Evolutionary conservation across 139 green algal genomes (phyloP).

Genomic region (Eudorina sp.): DNA sequence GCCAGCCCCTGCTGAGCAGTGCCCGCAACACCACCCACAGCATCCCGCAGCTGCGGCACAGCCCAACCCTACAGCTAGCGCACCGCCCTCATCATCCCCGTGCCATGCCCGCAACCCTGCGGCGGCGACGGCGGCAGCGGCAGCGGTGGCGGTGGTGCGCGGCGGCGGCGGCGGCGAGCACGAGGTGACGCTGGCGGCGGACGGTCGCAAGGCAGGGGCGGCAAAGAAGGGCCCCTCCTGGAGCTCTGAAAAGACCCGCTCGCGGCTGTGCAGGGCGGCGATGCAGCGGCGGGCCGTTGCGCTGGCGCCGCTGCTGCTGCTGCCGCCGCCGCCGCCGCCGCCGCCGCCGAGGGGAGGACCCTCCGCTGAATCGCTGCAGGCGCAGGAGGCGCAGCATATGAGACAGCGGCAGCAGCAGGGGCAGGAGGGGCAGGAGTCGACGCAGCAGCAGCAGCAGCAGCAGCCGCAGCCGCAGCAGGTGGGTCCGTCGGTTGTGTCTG

Average conservation of each 20-base stretch:
- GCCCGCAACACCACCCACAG: too few relatives aligned
- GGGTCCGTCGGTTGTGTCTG: too few relatives aligned
- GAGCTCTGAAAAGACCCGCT: constrained; percentile 57
- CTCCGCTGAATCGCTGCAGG: too few relatives aligned
- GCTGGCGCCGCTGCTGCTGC: not conserved
- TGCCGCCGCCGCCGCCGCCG: too few relatives aligned
- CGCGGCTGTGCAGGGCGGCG: constrained; percentile 66
- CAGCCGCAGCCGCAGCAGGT: not conserved
- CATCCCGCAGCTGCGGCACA: not conserved
- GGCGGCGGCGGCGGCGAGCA: constrained; percentile 30
- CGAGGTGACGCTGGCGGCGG: constrained; percentile 69
- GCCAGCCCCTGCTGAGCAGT: too few relatives aligned
- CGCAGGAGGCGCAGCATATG: not conserved
- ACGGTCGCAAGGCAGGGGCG: constrained; percentile 64
- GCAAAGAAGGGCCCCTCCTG: constrained; percentile 35
- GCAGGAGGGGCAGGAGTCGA: too few relatives aligned
- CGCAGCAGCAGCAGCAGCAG: not conserved
- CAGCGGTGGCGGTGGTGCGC: not conserved
- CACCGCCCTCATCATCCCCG: too few relatives aligned
- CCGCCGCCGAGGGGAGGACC: too few relatives aligned
- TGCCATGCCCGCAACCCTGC: too few relatives aligned
- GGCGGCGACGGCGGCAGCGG: too few relatives aligned
- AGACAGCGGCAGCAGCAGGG: not conserved
- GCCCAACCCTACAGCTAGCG: not conserved
- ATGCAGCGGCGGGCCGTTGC: constrained; percentile 43